phyloP scores from a whole-genome alignment of 495 filamentous ascomycete species.

The Entonaema liquescens region DNA sequence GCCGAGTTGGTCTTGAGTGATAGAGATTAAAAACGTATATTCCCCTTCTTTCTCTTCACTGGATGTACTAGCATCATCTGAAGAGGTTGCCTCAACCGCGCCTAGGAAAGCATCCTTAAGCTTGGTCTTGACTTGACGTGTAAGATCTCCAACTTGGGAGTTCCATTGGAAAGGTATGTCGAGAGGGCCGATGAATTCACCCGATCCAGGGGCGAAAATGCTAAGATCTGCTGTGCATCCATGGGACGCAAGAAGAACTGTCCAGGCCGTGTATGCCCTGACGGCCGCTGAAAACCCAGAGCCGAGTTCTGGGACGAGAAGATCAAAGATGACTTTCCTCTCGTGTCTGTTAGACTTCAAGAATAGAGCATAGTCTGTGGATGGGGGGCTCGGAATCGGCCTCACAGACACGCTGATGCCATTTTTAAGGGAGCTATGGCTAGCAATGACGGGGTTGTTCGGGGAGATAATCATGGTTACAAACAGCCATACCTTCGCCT shows the following conservation, averaged over 20 bases:
- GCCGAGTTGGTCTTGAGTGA: not conserved
- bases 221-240: not conserved
- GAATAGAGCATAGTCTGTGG: not conserved
- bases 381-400: not conserved
- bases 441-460: not conserved
- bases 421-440: not conserved
- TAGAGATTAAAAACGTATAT: not conserved
- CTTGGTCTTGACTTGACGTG: not conserved
- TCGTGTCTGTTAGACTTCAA: not conserved
- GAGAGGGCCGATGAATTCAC: not conserved
- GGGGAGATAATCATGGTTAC: not conserved
- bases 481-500: not conserved
- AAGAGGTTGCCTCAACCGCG: not conserved
- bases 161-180: not conserved
- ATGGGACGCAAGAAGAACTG: not conserved
- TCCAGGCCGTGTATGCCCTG: not conserved
- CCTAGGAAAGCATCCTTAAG: not conserved
- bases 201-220: not conserved
- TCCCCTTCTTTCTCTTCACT: not conserved
- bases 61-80: not conserved
- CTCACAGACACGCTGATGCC: not conserved
- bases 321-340: not conserved
- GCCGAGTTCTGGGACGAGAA: not conserved
- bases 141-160: not conserved
- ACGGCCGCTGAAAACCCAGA: not conserved